These are phyloP conservation scores for Aureobasidium sp. DNA, from an alignment of 2,329 filamentous ascomycete genomes.

Conservation along the genomic window DNA sequence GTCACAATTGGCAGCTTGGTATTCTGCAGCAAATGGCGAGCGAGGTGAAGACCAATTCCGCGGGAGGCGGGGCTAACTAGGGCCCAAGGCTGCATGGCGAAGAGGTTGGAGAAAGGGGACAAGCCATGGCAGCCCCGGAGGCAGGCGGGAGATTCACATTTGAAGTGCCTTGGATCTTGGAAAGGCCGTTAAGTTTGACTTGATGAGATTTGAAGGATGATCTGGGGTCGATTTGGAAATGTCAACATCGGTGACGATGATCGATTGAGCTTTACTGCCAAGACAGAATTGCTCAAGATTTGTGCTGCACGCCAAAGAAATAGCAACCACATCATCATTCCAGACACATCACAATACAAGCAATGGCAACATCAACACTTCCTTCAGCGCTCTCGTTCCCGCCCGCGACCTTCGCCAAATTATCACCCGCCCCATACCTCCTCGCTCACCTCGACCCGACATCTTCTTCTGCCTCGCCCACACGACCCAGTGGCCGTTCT, in stretches of 20 bases:
- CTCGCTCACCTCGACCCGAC: slow-evolving; percentile 72
- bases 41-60: slow-evolving; percentile 55
- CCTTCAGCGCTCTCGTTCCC: slow-evolving; percentile 39
- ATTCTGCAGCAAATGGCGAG: slow-evolving; percentile 47
- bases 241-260: slow-evolving; percentile 4
- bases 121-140: neutral
- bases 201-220: neutral
- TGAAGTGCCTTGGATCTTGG: neutral
- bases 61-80: slow-evolving; percentile 52
- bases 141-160: slow-evolving; percentile 1
- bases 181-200: neutral
- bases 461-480: slow-evolving; percentile 43
- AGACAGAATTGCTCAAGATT: neutral
- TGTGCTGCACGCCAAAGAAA: neutral
- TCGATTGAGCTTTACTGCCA: slow-evolving; percentile 5
- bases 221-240: neutral
- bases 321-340: neutral
- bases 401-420: slow-evolving; percentile 72
- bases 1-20: slow-evolving; percentile 52
- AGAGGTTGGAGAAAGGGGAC: neutral
- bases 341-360: neutral
- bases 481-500: slow-evolving; percentile 73
- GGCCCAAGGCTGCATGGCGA: slow-evolving; percentile 37
- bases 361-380: slow-evolving; percentile 12
- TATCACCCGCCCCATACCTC: slow-evolving; percentile 82